Base-by-base conservation (phyloP, 2,329 filamentous ascomycete genomes). In the Colletotrichum sp. region DNA sequence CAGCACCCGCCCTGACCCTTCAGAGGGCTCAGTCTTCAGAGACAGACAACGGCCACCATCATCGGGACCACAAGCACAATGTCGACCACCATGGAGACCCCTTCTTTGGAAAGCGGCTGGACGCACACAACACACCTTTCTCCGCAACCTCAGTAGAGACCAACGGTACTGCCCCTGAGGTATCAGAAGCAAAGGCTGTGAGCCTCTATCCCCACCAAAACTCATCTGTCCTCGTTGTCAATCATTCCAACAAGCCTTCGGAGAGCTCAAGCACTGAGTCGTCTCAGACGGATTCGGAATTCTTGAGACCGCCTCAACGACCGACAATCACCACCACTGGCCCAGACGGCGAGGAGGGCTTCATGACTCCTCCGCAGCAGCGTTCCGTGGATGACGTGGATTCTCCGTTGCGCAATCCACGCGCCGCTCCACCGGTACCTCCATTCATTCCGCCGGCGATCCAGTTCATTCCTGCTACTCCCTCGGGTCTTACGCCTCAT, bases 141-240 rank as follows among this genome's bases (percentile, higher is more conserved):
- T 93, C 92, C 3, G 84, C 90, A 73, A 85, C 86, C 1, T 93
- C 92, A 0, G 87, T 92, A 63, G 91, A 92, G 69, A 92, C 90
- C n/a, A 89, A 86, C 48, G 89, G 87, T 38, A 92, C 91, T n/a
- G 92, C 90, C 4, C 86, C 87, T 5, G 91, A 92, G 78, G 88
- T 93, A 55, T 91, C 91, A 1, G 91, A 93, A 83, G 92, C 92
- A 38, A 84, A 90, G 80, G 90, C 90, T 52, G 87, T 93, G 71
- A 91, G 87, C 75, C 91, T 93, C 78, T 92, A 89, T 77, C 88
- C 90, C 24, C 92, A 93, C 77, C 91, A 93, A 78, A 93, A 93
- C 78, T 92, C 89, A 63, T 93, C 92, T 6, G 84, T 93, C 13
- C 81, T 92, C 56, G 87, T 93, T 82, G 89, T 93, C 34, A 85